Evolutionary conservation across 2,329 filamentous ascomycete species (phyloP).

Genomic region (Penicillium concentricum): DNA sequence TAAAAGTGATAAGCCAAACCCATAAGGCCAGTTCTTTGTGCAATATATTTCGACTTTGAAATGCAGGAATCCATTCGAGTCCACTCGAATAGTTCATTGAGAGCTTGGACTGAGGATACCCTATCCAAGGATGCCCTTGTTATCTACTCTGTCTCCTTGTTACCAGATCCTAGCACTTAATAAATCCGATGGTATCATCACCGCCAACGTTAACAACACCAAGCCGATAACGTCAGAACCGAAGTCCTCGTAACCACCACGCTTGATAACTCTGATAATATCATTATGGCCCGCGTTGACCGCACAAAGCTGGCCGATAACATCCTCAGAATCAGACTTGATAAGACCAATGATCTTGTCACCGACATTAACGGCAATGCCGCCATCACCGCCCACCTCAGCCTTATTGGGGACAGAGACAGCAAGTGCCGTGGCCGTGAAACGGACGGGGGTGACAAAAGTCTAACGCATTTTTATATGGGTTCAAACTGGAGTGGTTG

Average conservation of each 20-base stretch:
- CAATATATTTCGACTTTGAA: no score
- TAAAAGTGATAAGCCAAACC: background rate
- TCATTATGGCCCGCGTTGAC: no score
- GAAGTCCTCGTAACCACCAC: background rate
- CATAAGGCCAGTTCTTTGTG: background rate
- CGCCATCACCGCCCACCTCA: background rate
- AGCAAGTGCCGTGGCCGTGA: slow-evolving; percentile 6
- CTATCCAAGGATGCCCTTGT: no score
- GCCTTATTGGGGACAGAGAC: slow-evolving; percentile 1
- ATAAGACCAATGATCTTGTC: background rate
- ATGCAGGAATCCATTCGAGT: no score
- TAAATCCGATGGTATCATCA: background rate
- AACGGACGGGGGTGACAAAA: slow-evolving; percentile 2
- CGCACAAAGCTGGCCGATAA: background rate
- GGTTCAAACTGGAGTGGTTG: background rate
- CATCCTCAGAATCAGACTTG: background rate
- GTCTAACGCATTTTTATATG: slow-evolving; percentile 4
- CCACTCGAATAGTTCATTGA: background rate
- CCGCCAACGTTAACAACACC: background rate
- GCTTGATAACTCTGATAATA: no score
- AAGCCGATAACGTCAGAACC: background rate
- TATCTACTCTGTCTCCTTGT: background rate
- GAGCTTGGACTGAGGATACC: background rate
- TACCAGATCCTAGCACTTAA: background rate
- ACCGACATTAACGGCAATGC: background rate